Conservation (phyloP, 495 filamentous ascomycete species). For the Hypoxylon rickii region DNA sequence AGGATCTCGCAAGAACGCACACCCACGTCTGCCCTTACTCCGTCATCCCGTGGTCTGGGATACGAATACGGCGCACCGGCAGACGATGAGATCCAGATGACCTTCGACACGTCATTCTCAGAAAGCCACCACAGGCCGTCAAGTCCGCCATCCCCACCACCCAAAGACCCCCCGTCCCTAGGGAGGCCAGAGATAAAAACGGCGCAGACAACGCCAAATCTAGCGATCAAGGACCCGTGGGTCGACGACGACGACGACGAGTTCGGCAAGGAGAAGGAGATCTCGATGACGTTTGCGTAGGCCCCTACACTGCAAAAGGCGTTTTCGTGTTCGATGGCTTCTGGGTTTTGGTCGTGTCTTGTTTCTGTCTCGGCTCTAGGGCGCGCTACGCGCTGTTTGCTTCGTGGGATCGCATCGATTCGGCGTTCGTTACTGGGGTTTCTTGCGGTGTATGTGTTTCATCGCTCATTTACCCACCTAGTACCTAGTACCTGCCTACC, state of each 20-base stretch:
- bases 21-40: conserved; percentile 28
- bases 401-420: not conserved
- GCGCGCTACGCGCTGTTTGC: too few species aligned
- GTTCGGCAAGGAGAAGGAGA: conserved; percentile 71
- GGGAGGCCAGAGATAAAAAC: conserved; percentile 48
- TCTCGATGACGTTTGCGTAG: conserved; percentile 76
- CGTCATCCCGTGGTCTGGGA: conserved; percentile 3
- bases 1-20: conserved; percentile 41
- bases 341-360: not conserved
- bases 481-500: too few species aligned
- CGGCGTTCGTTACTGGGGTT: not conserved
- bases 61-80: conserved; percentile 8
- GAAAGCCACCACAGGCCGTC: conserved; percentile 41
- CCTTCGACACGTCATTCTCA: conserved; percentile 68
- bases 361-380: too few species aligned
- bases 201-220: conserved; percentile 46
- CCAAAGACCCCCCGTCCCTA: conserved; percentile 37
- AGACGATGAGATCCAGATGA: conserved; percentile 65
- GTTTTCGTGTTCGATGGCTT: not conserved
- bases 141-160: conserved; percentile 29
- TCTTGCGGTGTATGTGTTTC: too few species aligned
- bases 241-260: conserved; percentile 79
- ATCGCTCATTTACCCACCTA: too few species aligned
- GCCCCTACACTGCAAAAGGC: too few species aligned
- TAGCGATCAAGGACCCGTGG: conserved; percentile 77